Conservation (phyloP, 2,329 filamentous ascomycete genomes). For the Penicillium digitatum region DNA sequence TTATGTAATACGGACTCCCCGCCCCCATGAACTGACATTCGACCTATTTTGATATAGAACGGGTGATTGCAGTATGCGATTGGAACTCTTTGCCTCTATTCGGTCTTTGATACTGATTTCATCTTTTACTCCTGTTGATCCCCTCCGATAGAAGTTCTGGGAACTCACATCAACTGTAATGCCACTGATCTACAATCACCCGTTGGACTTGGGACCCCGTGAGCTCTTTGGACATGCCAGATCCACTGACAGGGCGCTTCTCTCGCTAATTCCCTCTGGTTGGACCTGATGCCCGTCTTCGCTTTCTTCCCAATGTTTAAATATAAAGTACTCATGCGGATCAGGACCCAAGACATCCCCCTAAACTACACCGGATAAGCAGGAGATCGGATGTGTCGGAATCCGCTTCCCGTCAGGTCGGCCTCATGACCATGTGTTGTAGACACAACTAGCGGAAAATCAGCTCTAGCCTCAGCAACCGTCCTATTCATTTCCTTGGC, state of each 20-base stretch:
- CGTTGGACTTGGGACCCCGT: not conserved
- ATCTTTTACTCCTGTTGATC: not conserved
- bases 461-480: not conserved
- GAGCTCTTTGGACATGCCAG: not conserved
- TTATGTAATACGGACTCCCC: constrained; percentile 7
- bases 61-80: not conserved
- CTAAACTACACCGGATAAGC: not conserved
- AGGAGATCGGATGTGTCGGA: constrained; percentile 7
- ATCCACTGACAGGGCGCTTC: not conserved
- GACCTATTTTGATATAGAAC: not conserved
- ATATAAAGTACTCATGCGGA: not conserved
- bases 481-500: not conserved
- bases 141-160: not conserved
- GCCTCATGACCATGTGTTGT: not conserved
- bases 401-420: constrained; percentile 11
- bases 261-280: not conserved
- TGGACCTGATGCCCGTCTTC: not conserved
- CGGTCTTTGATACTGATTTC: not conserved
- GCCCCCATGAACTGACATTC: not conserved
- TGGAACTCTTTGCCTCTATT: no score
- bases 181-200: not conserved
- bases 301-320: not conserved
- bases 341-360: not conserved
- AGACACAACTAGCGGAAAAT: not conserved
- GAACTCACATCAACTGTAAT: not conserved